These are phyloP conservation scores for Phoenix dactylifera DNA, from an alignment of 176 grass and related monocot genomes.

Conservation along the genomic window DNA sequence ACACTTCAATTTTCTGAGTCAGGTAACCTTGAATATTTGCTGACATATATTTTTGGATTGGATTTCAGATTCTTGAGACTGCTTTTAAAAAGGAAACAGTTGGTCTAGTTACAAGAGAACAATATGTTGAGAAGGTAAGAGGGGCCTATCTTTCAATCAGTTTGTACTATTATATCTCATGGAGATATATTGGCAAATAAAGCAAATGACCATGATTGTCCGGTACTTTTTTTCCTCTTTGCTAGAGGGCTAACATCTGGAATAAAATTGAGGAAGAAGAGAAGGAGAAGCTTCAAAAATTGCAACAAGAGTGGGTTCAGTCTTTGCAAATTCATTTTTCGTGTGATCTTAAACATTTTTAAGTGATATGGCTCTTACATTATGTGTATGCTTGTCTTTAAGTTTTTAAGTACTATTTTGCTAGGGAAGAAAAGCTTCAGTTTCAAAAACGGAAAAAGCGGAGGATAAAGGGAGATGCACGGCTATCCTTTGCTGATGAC, in stretches of 20 bases:
- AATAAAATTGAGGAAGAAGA: constrained; percentile 95
- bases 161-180: no score
- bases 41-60: not conserved
- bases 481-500: constrained; percentile 74
- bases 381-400: not conserved
- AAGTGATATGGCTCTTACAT: no score
- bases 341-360: no score
- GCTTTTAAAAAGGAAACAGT: constrained; percentile 99
- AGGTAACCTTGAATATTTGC: no score
- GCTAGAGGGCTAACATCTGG: constrained; percentile 79
- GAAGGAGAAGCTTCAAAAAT: constrained; percentile 95
- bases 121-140: constrained; percentile 98
- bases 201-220: no score
- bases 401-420: not conserved
- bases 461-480: constrained; percentile 73
- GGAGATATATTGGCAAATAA: no score
- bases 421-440: constrained; percentile 81
- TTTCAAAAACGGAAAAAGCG: constrained; percentile 91
- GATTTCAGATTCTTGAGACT: constrained; percentile 83
- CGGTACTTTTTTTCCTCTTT: not conserved
- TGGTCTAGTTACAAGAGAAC: constrained; percentile 92
- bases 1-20: no score
- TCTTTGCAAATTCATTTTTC: constrained; percentile 5
- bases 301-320: constrained; percentile 75
- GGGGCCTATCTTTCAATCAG: no score